Conservation (phyloP, 352 stramenopile genomes). For the Globisporangium barbulae region DNA sequence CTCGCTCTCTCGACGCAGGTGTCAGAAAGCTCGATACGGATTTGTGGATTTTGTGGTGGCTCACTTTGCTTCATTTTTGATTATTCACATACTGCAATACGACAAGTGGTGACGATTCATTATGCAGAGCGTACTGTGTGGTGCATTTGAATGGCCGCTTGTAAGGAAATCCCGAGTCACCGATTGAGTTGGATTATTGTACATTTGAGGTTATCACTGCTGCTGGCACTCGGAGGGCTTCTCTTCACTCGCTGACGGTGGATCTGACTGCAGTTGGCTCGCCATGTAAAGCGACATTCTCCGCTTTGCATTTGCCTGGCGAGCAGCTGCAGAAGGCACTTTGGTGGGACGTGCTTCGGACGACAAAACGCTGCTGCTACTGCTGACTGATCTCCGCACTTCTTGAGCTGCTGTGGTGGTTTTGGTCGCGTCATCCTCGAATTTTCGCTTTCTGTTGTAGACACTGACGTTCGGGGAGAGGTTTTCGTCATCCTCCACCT, state of each 20-base stretch:
- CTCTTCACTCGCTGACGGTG: background rate
- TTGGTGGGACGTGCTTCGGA: background rate
- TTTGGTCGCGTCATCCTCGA: background rate
- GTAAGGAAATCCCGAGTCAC: background rate
- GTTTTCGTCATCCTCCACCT: slow-evolving; percentile 8
- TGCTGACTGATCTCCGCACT: background rate
- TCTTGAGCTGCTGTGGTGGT: background rate
- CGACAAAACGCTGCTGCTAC: background rate
- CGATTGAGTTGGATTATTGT: background rate
- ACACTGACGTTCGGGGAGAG: slow-evolving; percentile 8
- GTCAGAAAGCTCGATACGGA: too few species aligned
- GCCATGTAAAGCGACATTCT: slow-evolving; percentile 7
- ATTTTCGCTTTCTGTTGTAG: slow-evolving; percentile 4
- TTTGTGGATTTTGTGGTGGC: too few species aligned
- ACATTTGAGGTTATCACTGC: slow-evolving; percentile 11
- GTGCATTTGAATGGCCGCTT: too few species aligned
- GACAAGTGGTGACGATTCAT: too few species aligned
- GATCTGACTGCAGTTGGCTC: background rate
- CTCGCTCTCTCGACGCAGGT: too few species aligned
- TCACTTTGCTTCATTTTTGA: too few species aligned
- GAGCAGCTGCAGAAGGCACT: background rate
- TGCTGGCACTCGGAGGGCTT: slow-evolving; percentile 23
- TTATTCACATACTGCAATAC: too few species aligned
- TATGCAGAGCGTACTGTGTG: too few species aligned
- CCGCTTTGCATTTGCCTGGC: slow-evolving; percentile 4